Base-by-base conservation (phyloP, 352 stramenopile species). In the Phytophthora ramorum region DNA sequence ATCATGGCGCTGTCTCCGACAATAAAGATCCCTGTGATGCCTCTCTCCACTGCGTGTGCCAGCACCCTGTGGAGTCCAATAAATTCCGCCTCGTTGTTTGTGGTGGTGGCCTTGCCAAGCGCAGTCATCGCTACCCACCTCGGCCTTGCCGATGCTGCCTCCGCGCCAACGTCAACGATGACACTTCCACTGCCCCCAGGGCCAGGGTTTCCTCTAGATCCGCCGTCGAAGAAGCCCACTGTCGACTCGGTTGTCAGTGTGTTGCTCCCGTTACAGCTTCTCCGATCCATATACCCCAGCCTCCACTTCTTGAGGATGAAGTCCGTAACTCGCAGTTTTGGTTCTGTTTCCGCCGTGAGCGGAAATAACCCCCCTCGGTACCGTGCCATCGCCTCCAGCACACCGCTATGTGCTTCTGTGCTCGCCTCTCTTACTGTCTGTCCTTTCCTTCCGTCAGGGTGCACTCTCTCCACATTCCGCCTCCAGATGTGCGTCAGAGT, bases 1-100 rank as follows among this genome's bases (percentile, higher is more conserved):
- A 55, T 44, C 20, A 65, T 49, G 8, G 32, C 48, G 8, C 75
- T 62, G 30, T 63, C 51, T 0, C 32, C 61, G 6, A 61, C 45
- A 2, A 56, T n/a, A n/a, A n/a, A n/a, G n/a, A n/a, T n/a, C n/a
- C n/a, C n/a, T 24, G 16, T 68, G 43, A 1, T 63, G 1, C 17
- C 19, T 24, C n/a, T 43, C 1, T 47, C 26, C 4, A 20, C 44
- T 7, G 55, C 45, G 2, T 17, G 2, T 4, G 8, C 6, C 2
- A 63, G 8, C 12, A 63, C 7, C 2, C 45, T n/a, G 14, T 63
- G 44, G 1, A 63, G 16, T 14, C 55, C 55, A 0, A 55, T 17
- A 35, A 63, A 63, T 9, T 64, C 56, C 0, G 46, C 46, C 6
- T 45, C 34, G 16, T 56, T 64, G 10, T 56, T 64, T 16, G 56